phyloP scores from a whole-genome alignment of 2,329 filamentous ascomycete genomes.

The Clarireedia sp. region DNA sequence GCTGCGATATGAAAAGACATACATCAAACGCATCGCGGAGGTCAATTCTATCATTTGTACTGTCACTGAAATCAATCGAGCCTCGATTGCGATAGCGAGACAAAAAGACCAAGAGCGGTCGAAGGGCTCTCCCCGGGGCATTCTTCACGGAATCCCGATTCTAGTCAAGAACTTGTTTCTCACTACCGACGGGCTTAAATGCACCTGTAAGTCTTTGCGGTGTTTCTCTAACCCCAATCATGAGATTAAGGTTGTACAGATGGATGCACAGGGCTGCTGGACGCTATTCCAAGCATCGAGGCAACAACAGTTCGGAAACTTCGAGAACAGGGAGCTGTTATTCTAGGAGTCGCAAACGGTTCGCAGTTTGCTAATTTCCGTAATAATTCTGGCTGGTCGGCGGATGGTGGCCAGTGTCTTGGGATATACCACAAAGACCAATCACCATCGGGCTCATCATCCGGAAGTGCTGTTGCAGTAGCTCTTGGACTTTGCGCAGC shows the following conservation, averaged over 20 bases:
- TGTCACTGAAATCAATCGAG: conserved; percentile 17
- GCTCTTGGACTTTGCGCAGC: conserved; percentile 8
- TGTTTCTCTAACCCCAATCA: background rate
- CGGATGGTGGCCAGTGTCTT: conserved; percentile 51
- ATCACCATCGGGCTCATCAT: conserved; percentile 6
- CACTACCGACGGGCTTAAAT: conserved; percentile 51
- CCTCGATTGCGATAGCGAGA: conserved; percentile 16
- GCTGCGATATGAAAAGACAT: background rate
- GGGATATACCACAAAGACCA: conserved; percentile 41
- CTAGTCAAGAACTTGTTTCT: conserved; percentile 53
- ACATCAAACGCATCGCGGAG: conserved; percentile 6
- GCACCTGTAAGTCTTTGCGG: conserved; percentile 31
- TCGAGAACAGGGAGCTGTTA: conserved; percentile 10
- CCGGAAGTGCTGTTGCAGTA: conserved; percentile 9
- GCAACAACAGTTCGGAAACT: conserved; percentile 37
- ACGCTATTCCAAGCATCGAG: conserved; percentile 43
- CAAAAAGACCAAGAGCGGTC: conserved; percentile 14
- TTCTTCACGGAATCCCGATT: conserved; percentile 49
- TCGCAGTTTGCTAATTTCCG: conserved; percentile 50
- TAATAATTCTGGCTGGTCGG: conserved; percentile 49
- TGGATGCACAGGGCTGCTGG: conserved; percentile 35
- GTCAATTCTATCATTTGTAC: background rate
- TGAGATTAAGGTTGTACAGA: conserved; percentile 25
- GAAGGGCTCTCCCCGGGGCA: conserved; percentile 19
- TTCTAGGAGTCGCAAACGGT: conserved; percentile 29